These are phyloP conservation scores for Debaryomycetaceae sp. DNA, from an alignment of 1,139 yeast species.

Conservation along the genomic window DNA sequence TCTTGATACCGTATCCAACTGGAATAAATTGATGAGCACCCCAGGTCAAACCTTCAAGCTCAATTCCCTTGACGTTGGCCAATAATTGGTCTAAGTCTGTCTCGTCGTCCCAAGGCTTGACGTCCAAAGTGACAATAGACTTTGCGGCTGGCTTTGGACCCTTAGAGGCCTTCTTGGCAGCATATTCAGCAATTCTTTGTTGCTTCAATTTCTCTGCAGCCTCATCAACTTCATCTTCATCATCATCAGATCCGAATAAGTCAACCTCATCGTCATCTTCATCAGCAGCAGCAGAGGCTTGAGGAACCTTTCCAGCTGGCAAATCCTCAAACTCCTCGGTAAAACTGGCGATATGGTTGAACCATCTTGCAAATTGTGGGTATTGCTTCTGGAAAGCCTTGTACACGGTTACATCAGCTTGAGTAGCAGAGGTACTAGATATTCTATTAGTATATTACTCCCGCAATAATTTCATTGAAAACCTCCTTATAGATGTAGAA, in stretches of 20 bases:
- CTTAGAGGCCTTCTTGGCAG: conserved; percentile 95
- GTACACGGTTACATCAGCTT: conserved; percentile 95
- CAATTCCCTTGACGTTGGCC: conserved; percentile 79
- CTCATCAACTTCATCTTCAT: conserved; percentile 72
- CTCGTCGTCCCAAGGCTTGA: conserved; percentile 99
- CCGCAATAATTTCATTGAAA: background rate
- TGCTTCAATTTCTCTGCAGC: conserved; percentile 96
- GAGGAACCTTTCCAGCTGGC: conserved; percentile 71
- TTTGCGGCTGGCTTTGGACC: conserved; percentile 99
- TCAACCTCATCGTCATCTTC: conserved; percentile 92
- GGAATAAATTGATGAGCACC: conserved; percentile 97
- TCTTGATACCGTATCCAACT: conserved; percentile 99
- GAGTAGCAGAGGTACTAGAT: conserved; percentile 75
- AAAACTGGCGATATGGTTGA: conserved; percentile 94
- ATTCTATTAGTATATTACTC: conserved; percentile 21
- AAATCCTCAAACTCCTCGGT: conserved; percentile 76
- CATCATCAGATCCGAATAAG: conserved; percentile 92
- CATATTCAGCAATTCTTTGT: conserved; percentile 96
- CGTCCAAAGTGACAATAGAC: conserved; percentile 93
- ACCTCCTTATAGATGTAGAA: conserved; percentile 4
- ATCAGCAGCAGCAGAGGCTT: conserved; percentile 60
- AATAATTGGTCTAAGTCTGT: conserved; percentile 88
- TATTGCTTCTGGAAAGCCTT: conserved; percentile 90
- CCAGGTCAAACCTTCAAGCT: conserved; percentile 93
- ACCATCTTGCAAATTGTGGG: conserved; percentile 98